Evolutionary conservation across 2,329 filamentous ascomycete genomes (phyloP), one percentile per base, ranked within the genome.

Genomic region (Ophiostoma ulmi): DNA sequence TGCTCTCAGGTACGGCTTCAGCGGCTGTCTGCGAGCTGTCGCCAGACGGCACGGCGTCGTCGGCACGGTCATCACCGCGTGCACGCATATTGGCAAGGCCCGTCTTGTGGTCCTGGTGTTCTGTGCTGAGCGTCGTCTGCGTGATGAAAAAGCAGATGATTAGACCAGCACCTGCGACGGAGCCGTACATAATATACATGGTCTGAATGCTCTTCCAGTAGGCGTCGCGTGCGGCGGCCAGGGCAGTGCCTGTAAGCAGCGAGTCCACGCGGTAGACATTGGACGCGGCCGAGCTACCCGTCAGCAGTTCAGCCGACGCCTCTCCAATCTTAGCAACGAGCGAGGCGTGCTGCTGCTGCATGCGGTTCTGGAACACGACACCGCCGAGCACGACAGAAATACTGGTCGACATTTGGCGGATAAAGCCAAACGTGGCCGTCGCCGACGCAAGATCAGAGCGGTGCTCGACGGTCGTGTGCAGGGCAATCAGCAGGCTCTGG

Each of bases 381-480:
- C 78, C 85, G 70, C 87, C 87, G 39, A 88, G 78, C 35, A 89
- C 87, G 71, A 89, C 82, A 11, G 85, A 85, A 35, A 88, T 81
- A 61, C 85, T 81, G 0, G 85, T 85, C 3, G 84, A 83, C 48
- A 90, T 79, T 75, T 87, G 85, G 36, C 88, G 83, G 58, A 87
- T 77, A 76, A 90, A 90, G 13, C 82, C 80, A 75, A 88, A 88
- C 2, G 87, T 88, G 0, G 86, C 84, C 0, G 88, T 90, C 17
- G 87, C 88, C 1, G 86, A 84, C 1, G 87, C 88, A 69, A 90
- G 86, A 71, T 91, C 88, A 10, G 64, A 38, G 13, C 82, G 79
- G 7, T 83, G 84, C 20, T 83, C 80, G 55, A 91, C 86, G 14
- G 84, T 85, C 3, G 86, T 84, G 75, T 92, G 90, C 5, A 92